Base-by-base conservation (phyloP, 441 rosid genomes). In the Populus trichocarpa region DNA sequence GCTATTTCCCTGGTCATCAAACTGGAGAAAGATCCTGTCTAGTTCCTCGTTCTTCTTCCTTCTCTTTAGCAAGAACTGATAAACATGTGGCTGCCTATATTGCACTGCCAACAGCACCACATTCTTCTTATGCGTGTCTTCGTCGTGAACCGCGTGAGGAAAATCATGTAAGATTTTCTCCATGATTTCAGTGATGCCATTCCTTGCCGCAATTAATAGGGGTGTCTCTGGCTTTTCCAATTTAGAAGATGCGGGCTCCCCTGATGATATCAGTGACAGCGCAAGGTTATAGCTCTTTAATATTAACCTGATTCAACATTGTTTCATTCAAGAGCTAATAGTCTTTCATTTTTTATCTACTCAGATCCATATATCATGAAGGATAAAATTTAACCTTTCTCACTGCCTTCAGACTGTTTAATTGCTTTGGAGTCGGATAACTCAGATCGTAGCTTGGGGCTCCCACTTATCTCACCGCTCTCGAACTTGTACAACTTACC, bases 1-100 rank as follows among this genome's bases (percentile, higher is more conserved):
- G 25, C 88, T 81, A 50, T 88, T 86, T 26, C 89, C 87, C 0
- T 85, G 6, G n/a, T 53, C 2, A 66, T 88, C 89, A 8, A 86
- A 81, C 20, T 73, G 42, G 0, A 77, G 83, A 6, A 86, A 84
- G 6, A 78, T 67, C 16, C 70, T 81, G 0, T 84, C 84, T 46
- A 16, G 59, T 50, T 36, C 76, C 75, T 79, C 38, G 11, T 73
- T 75, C 8, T 61, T 70, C n/a, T 59, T 79, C 18, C 75, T 28
- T 22, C 75, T 74, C 20, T 50, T 50, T 16, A 50, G 20, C 71
- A 88, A 30, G 1, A 83, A 59, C 30, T 59, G 7, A 67, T 79
- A 88, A 3, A 82, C 79, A 16, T 66, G 71, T 0, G 87, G 78
- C 16, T 78, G 84, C 22, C 84, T 67, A 10, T 82, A 22, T 66